Percentiles rank a stretch among this genome's conserved stretches.
Evolutionary conservation across 2,329 filamentous ascomycete species (phyloP).

Genomic region (Colletotrichum caudatum): DNA sequence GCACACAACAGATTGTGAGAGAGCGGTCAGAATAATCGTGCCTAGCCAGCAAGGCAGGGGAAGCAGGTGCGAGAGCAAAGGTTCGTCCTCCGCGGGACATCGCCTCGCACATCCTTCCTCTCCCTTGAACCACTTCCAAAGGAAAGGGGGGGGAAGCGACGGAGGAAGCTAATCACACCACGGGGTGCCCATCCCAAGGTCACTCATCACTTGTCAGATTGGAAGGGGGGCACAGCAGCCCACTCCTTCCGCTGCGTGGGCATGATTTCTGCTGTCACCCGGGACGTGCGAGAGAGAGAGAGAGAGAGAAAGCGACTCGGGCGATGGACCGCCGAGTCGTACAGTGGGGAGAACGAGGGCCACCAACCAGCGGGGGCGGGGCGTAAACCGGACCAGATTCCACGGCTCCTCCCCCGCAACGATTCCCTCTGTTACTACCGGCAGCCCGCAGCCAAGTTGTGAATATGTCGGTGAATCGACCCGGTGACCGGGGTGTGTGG

Average conservation of each 20-base stretch:
- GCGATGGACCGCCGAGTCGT: neutral
- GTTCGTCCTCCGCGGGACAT: neutral
- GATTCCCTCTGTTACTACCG: neutral
- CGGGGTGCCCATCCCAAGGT: neutral
- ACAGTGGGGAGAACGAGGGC: neutral
- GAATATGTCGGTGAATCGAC: neutral
- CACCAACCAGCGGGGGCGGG: conserved; percentile 13
- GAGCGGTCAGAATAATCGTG: neutral
- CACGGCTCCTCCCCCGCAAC: conserved; percentile 2
- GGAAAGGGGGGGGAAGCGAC: neutral
- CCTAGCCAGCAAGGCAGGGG: neutral
- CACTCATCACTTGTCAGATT: conserved; percentile 4
- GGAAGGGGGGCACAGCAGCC: neutral
- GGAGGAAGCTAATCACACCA: neutral
- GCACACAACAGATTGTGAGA: neutral
- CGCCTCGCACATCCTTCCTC: neutral
- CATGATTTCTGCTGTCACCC: neutral
- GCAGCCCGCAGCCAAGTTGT: neutral
- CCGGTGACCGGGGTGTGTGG: neutral
- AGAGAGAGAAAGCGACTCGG: no score
- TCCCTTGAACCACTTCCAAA: neutral
- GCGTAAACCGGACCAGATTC: neutral
- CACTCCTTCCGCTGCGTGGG: neutral
- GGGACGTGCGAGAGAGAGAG: neutral
- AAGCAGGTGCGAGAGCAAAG: neutral